Evolutionary conservation across 2,329 filamentous ascomycete genomes (phyloP), one percentile per base, ranked within the genome.

Genomic region (Myrmaecium sp.): DNA sequence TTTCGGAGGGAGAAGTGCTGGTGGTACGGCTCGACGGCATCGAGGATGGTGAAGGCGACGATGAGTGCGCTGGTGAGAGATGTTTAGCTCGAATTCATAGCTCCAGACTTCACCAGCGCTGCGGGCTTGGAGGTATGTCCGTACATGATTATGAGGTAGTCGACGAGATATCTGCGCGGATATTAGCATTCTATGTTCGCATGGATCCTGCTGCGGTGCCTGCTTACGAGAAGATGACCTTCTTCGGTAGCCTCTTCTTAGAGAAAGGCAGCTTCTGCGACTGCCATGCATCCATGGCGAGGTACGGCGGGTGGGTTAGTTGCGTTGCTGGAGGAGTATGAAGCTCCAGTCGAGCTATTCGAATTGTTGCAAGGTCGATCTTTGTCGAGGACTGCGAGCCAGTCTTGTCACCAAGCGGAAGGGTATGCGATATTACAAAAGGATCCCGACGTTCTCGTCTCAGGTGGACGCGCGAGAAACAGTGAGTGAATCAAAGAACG

Each of bases 71-170:
- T 69, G 41, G 14, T 23, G 16, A 26, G 14, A 11, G 26, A 26
- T 23, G 23, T 28, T n/a, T n/a, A n/a, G n/a, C n/a, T n/a, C n/a
- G n/a, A n/a, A n/a, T n/a, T n/a, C n/a, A 8, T 7, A 7, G 7
- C 14, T 21, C 8, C 23, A 17, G 5, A 6, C 16, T n/a, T 22
- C 10, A 6, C n/a, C n/a, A n/a, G n/a, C n/a, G n/a, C n/a, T n/a
- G n/a, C n/a, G n/a, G n/a, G n/a, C n/a, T n/a, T n/a, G n/a, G n/a
- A n/a, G 36, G 17, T n/a, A 14, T 13, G 12, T 8, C 47, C 60
- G 40, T 51, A 68, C 65, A 68, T 41, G 31, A 70, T 61, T 29
- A 69, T 65, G 27, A 66, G 54, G 54, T 69, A 70, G 53, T 70
- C 66, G 35, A 60, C 47, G 33, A 68, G 57, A 40, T 69, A 69